These are phyloP conservation scores for Gloeophyllum trabeum DNA, from an alignment of 768 basidiomycete genomes.

Conservation along the genomic window DNA sequence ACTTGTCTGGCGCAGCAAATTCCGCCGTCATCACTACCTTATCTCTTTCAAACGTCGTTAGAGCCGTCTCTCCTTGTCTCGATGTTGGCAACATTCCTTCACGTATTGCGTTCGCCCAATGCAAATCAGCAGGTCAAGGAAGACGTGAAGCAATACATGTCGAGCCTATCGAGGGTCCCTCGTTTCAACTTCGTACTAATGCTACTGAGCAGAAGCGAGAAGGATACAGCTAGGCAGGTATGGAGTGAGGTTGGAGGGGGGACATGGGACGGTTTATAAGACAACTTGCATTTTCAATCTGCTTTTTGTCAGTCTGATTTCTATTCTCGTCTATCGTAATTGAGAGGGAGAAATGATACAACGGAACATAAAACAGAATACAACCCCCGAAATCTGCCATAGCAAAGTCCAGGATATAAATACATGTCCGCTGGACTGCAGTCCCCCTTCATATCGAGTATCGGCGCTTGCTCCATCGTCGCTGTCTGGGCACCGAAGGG, in stretches of 20 bases:
- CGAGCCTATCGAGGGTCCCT: constrained; percentile 38
- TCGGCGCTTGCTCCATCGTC: too few relatives aligned
- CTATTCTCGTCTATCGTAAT: too few relatives aligned
- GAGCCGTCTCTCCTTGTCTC: constrained; percentile 53
- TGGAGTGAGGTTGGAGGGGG: background rate
- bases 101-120: constrained; percentile 13
- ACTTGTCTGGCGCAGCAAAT: constrained; percentile 30
- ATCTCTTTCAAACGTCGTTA: constrained; percentile 58
- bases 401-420: too few relatives aligned
- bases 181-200: constrained; percentile 54
- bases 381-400: too few relatives aligned
- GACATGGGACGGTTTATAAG: too few relatives aligned
- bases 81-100: constrained; percentile 40
- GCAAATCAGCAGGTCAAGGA: constrained; percentile 9
- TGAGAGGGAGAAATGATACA: too few relatives aligned
- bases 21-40: constrained; percentile 40
- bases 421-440: too few relatives aligned
- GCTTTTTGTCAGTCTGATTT: too few relatives aligned
- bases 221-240: background rate
- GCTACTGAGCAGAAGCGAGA: constrained; percentile 52
- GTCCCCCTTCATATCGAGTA: too few relatives aligned
- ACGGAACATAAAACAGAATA: too few relatives aligned
- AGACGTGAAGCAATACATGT: constrained; percentile 35
- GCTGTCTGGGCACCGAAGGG: too few relatives aligned
- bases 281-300: too few relatives aligned